These are phyloP conservation scores for Fusarium pilosicola DNA, from an alignment of 2,329 filamentous ascomycete species.

Conservation along the genomic window DNA sequence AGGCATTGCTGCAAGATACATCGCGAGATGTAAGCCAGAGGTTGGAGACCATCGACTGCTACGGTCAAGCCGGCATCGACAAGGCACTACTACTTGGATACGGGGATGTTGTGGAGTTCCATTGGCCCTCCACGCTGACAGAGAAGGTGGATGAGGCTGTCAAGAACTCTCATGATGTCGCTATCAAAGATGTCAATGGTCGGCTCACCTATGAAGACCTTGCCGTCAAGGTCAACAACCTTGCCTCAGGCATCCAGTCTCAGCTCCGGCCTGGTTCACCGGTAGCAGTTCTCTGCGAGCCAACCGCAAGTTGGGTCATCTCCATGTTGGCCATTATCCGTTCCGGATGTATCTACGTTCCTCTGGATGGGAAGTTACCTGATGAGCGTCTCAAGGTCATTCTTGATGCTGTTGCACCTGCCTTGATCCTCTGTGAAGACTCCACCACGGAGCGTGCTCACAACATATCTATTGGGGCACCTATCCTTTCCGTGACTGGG, in stretches of 20 bases:
- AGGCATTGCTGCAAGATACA: background rate
- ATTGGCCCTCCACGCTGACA: background rate
- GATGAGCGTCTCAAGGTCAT: background rate
- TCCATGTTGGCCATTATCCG: background rate
- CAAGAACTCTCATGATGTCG: background rate
- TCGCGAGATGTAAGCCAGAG: background rate
- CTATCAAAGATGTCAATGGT: background rate
- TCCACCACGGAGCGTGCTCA: background rate
- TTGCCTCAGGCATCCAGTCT: background rate
- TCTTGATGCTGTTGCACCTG: background rate
- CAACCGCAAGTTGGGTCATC: background rate
- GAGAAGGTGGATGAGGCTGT: background rate
- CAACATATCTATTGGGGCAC: accelerated
- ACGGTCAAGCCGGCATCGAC: background rate
- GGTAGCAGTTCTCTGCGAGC: background rate
- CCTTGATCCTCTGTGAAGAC: background rate
- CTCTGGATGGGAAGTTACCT: background rate
- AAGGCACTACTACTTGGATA: background rate
- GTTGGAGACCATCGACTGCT: background rate
- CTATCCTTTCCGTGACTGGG: background rate
- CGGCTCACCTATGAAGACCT: background rate
- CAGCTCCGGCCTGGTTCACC: background rate
- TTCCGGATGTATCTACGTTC: background rate
- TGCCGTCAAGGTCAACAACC: accelerated
- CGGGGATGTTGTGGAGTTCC: background rate